Base-by-base conservation (phyloP, 257 asterid genomes). In the Leonotis leonurus region DNA sequence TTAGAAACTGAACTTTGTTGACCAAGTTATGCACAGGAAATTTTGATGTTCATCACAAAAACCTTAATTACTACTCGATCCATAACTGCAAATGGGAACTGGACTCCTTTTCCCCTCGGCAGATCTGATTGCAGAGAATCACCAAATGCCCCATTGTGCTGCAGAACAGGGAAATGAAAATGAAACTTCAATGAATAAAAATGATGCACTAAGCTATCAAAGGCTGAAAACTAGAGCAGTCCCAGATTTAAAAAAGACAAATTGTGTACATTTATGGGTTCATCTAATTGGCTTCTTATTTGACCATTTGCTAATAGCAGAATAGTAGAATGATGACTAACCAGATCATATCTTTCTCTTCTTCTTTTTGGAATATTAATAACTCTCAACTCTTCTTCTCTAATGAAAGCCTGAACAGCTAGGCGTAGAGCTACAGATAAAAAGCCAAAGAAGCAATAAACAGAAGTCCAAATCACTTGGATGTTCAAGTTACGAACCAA, bases 1-100 rank as follows among this genome's bases (percentile, higher is more conserved):
- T 85, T 39, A 78, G 81, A 40, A 67, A 68, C 8, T 32, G 60
- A 72, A 67, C 59, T 5, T 37, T 45, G 29, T 50, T 64, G 43
- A 74, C 21, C 36, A 69, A 79, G 45, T 33, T 36, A 69, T 45
- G 70, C 58, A 49, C 35, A 39, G 1, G 57, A 67, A 62, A 64
- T 46, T 41, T 43, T 64, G 69, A 52, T 16, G 40, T 55, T 49
- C 59, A 55, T 69, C 43, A 52, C 40, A 32, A 56, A n/a, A n/a
- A 93, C 99, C 97, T 89, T 85, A 77, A 93, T 89, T 51, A 89
- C 55, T 62, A 89, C 99, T 70, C 95, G 76, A 70, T 93, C 97
- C 8, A 86, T 78, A 65, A 89, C 96, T 1, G 71, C 78, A 62
- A 93, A 93, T 60, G 97, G 97, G 78, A 89, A 92, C 72, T 85